Conservation (phyloP, 306 rosid genomes). For the Trifolium pratense region DNA sequence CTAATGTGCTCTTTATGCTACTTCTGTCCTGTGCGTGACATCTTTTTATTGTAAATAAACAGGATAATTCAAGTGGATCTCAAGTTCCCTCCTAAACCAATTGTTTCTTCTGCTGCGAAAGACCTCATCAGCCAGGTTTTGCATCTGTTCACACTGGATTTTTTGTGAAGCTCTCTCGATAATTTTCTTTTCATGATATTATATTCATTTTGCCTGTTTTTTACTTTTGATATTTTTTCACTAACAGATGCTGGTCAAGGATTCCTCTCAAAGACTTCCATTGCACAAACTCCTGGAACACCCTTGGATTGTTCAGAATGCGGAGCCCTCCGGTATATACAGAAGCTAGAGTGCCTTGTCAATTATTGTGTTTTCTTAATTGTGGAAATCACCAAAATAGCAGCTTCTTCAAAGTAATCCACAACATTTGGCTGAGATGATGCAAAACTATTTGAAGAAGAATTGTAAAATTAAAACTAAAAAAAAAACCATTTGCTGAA, state of each 20-base stretch:
- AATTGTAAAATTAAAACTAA: conserved; percentile 3
- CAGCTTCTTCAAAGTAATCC: conserved; percentile 35
- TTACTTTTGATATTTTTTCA: not conserved
- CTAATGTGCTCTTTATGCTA: not conserved
- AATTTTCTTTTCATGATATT: not conserved
- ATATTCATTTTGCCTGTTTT: conserved; percentile 6
- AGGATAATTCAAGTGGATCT: conserved; percentile 97
- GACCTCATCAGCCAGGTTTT: conserved; percentile 91
- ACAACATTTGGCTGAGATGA: conserved; percentile 28
- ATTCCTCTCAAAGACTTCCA: conserved; percentile 79
- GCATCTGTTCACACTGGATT: not conserved
- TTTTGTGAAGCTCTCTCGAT: not conserved
- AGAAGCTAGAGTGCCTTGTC: conserved; percentile 50
- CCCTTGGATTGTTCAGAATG: conserved; percentile 97
- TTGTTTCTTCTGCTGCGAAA: conserved; percentile 89
- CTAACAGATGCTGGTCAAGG: conserved; percentile 90
- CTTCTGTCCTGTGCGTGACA: not conserved
- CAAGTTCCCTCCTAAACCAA: conserved; percentile 90
- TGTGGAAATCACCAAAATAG: conserved; percentile 18
- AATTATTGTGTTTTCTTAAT: conserved; percentile 4
- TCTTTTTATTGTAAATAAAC: conserved; percentile 25
- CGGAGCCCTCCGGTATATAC: conserved; percentile 90
- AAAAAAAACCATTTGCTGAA: conserved; percentile 4
- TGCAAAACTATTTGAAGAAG: conserved; percentile 39
- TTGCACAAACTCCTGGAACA: conserved; percentile 94